phyloP scores from a whole-genome alignment of 306 rosid species.

The Trifolium dubium region DNA sequence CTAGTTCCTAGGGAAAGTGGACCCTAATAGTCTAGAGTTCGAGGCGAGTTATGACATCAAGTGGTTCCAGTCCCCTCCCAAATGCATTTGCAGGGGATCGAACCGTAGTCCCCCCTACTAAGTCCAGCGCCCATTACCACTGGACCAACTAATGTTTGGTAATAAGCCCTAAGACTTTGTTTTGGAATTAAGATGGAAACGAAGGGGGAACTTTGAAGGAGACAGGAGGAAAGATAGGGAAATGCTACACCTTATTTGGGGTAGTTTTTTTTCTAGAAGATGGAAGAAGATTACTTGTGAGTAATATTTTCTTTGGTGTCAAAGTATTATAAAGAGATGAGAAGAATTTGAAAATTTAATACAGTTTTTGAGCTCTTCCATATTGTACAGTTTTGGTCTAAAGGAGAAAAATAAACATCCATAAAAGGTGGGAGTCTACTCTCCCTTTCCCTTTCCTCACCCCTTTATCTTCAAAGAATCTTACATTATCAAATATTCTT shows the following conservation, averaged over 20 bases:
- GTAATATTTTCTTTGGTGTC: not conserved
- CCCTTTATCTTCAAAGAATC: not conserved
- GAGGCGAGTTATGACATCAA: no score
- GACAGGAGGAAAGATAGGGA: not conserved
- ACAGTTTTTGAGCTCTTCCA: not conserved
- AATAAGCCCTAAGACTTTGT: not conserved
- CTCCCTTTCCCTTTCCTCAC: not conserved
- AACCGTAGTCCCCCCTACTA: no score
- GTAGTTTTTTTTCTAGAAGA: not conserved
- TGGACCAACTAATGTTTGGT: no score
- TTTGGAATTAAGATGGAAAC: not conserved
- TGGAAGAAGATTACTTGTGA: not conserved
- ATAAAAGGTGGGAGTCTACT: not conserved
- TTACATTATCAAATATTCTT: no score
- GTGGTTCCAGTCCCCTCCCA: no score
- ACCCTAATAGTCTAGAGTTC: no score
- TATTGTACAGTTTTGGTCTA: not conserved
- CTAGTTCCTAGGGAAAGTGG: no score
- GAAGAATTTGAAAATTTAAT: not conserved
- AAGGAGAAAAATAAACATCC: not conserved
- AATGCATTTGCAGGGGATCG: no score
- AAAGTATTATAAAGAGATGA: not conserved
- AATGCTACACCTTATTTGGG: not conserved
- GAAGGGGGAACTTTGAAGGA: not conserved
- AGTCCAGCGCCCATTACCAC: no score